Percentiles rank a stretch among this genome's conserved stretches.
Conservation (phyloP, 2,329 filamentous ascomycete species). For the Trichoderma atroviride region DNA sequence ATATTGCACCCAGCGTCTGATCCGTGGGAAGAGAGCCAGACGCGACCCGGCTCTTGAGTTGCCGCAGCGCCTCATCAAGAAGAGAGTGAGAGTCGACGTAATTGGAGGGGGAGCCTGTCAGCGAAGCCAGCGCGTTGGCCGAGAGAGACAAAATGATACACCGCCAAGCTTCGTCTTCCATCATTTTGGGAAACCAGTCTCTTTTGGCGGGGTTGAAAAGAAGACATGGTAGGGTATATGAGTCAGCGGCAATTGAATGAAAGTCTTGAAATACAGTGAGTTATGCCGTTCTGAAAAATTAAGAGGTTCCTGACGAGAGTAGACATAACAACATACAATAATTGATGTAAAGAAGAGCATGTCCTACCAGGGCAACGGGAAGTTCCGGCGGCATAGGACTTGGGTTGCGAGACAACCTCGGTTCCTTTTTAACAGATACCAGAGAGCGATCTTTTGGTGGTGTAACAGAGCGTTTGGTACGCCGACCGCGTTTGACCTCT, state of each 20-base stretch:
- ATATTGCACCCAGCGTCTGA: conserved; percentile 10
- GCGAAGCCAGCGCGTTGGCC: neutral
- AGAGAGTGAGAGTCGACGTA: conserved; percentile 9
- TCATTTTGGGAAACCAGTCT: conserved; percentile 22
- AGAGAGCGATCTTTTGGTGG: neutral
- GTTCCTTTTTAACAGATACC: neutral
- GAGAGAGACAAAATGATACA: conserved; percentile 22
- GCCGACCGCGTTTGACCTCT: neutral
- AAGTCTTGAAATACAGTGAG: conserved; percentile 10
- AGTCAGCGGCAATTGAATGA: conserved; percentile 5
- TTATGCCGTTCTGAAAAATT: neutral
- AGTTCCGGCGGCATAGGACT: neutral
- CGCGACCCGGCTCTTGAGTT: conserved; percentile 6
- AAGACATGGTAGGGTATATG: conserved; percentile 18
- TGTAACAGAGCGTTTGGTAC: neutral
- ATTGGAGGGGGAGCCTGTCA: conserved; percentile 7
- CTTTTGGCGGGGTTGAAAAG: conserved; percentile 19
- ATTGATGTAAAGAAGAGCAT: conserved; percentile 19
- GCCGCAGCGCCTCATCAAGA: conserved; percentile 10
- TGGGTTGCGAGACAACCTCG: conserved; percentile 5
- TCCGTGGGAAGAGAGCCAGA: conserved; percentile 11
- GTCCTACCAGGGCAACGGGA: neutral
- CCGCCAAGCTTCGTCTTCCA: conserved; percentile 13
- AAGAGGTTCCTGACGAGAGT: neutral
- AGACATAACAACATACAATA: neutral